Percentiles rank a stretch among this genome's conserved stretches.
Conservation (phyloP, 768 basidiomycete genomes). For the Suillus alpinus region DNA sequence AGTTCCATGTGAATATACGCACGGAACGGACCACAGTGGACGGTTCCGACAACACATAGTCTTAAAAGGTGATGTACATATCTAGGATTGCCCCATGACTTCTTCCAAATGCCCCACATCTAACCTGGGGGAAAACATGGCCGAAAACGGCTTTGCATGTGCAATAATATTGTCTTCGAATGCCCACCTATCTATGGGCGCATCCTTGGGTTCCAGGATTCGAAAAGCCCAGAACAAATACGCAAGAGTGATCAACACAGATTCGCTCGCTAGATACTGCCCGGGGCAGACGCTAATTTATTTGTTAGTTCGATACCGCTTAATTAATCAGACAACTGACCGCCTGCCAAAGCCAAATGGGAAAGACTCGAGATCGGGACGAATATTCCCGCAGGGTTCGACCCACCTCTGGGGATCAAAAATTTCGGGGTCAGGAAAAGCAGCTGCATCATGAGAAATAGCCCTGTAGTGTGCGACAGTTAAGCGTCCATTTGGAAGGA, state of each 20-base stretch:
- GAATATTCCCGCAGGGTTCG: constrained; percentile 36
- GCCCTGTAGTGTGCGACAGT: constrained; percentile 31
- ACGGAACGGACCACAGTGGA: not conserved
- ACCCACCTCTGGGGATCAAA: constrained; percentile 63
- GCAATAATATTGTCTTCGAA: constrained; percentile 56
- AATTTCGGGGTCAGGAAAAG: constrained; percentile 48
- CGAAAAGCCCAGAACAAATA: constrained; percentile 63
- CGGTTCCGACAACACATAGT: not conserved
- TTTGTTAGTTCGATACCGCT: not conserved
- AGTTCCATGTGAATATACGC: not conserved
- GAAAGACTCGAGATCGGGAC: constrained; percentile 45
- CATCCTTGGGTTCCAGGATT: constrained; percentile 41
- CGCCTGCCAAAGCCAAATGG: constrained; percentile 53
- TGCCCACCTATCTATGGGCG: constrained; percentile 54
- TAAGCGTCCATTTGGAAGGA: not conserved
- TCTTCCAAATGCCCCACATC: constrained; percentile 1
- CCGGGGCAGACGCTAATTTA: constrained; percentile 54
- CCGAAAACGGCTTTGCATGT: constrained; percentile 56
- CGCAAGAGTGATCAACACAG: constrained; percentile 60
- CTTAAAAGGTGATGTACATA: not conserved
- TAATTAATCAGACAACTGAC: constrained; percentile 12
- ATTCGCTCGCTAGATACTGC: constrained; percentile 42
- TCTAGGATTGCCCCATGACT: not conserved
- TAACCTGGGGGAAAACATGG: constrained; percentile 46
- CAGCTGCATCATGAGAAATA: constrained; percentile 47